A percentile compares a stretch with the other conserved stretches of the same genome.
Evolutionary conservation across 805 yeast genomes (phyloP).

Genomic region (Ogataea pignaliae): DNA sequence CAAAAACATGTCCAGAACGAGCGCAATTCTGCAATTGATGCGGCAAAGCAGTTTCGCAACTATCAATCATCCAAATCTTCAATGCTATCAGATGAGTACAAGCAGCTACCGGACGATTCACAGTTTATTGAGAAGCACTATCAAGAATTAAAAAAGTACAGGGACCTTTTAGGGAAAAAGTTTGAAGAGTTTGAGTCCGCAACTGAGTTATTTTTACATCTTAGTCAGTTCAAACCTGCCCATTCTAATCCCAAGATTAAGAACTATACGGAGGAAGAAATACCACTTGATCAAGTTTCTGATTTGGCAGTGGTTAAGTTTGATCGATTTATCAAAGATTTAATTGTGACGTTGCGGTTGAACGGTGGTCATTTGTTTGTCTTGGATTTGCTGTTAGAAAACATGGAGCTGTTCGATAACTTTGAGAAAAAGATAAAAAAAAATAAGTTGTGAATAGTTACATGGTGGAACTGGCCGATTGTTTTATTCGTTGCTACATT

Average conservation of each 20-base stretch:
- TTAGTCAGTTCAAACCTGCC: slow-evolving; percentile 32
- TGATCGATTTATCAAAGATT: slow-evolving; percentile 36
- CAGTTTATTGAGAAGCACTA: slow-evolving; percentile 47
- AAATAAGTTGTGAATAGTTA: background rate
- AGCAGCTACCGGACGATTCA: slow-evolving; percentile 51
- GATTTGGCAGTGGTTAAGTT: slow-evolving; percentile 15
- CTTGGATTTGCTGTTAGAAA: slow-evolving; percentile 52
- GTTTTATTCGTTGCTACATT: background rate
- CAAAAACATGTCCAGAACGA: background rate
- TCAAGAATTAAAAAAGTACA: slow-evolving; percentile 34
- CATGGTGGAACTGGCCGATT: background rate
- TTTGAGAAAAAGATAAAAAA: slow-evolving; percentile 31
- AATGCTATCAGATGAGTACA: slow-evolving; percentile 29
- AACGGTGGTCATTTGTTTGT: slow-evolving; percentile 59
- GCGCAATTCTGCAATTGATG: slow-evolving; percentile 25
- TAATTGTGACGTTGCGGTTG: slow-evolving; percentile 38
- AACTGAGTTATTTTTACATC: slow-evolving; percentile 33
- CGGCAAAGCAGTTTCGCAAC: slow-evolving; percentile 20
- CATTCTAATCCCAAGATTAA: slow-evolving; percentile 8
- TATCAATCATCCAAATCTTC: slow-evolving; percentile 10
- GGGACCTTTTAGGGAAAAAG: slow-evolving; percentile 27
- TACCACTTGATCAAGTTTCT: background rate
- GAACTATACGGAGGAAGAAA: slow-evolving; percentile 9
- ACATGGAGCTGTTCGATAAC: slow-evolving; percentile 42
- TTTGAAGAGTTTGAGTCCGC: slow-evolving; percentile 38